phyloP scores from a whole-genome alignment of 2,329 filamentous ascomycete species.

The Eutypa lata region DNA sequence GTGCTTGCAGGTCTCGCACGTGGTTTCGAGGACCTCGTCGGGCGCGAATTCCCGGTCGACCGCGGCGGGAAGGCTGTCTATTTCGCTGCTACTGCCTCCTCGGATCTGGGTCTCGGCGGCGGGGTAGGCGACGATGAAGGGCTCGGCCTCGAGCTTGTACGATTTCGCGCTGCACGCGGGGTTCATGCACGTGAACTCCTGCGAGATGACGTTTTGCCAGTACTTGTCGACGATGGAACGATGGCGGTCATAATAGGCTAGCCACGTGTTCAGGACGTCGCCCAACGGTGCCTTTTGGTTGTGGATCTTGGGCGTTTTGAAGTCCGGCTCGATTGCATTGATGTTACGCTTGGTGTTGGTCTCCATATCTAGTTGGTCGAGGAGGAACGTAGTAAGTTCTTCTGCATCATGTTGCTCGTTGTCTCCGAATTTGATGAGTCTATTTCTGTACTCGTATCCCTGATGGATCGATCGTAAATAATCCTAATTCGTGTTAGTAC shows the following conservation, averaged over 20 bases:
- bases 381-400: slow-evolving; percentile 81
- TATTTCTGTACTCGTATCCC: slow-evolving; percentile 14
- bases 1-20: slow-evolving; percentile 72
- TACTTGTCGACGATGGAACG: slow-evolving; percentile 74
- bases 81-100: neutral
- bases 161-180: slow-evolving; percentile 51
- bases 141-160: slow-evolving; percentile 33
- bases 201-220: slow-evolving; percentile 66
- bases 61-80: slow-evolving; percentile 1
- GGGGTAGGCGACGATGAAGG: neutral
- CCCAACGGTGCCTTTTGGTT: slow-evolving; percentile 35
- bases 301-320: slow-evolving; percentile 12
- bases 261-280: slow-evolving; percentile 74
- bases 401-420: slow-evolving; percentile 83
- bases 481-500: slow-evolving; percentile 38
- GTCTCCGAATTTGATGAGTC: slow-evolving; percentile 58
- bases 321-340: slow-evolving; percentile 20
- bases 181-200: slow-evolving; percentile 69
- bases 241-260: slow-evolving; percentile 64
- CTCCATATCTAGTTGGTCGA: slow-evolving; percentile 82
- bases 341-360: slow-evolving; percentile 62
- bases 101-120: neutral
- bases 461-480: slow-evolving; percentile 63
- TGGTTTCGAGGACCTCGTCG: slow-evolving; percentile 65
- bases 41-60: slow-evolving; percentile 17